Base-by-base conservation (phyloP, 2,329 filamentous ascomycete genomes). In the Mycogone perniciosa region DNA sequence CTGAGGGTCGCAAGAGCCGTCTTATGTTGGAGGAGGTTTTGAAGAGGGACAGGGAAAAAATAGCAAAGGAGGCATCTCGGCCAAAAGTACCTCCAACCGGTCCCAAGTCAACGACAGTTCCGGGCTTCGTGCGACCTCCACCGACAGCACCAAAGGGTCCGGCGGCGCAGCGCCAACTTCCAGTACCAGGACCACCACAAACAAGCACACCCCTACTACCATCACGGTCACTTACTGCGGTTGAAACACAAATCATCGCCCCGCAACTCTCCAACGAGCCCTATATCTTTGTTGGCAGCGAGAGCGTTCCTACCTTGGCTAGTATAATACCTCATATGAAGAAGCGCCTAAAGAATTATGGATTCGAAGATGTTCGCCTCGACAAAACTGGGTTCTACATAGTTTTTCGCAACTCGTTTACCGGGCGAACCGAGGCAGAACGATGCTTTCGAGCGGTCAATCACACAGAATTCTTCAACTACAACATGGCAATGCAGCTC, bases 321-420 rank as follows among this genome's bases (percentile, higher is more conserved):
- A 86, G 89, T 27, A 97, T 92, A 1, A 81, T 96, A 50, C 83
- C 86, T 4, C 93, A 99, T 71, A 79, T 99, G 72, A 89, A 89
- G 71, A 95, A 92, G 68, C 81, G 92, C 46, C 75, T 97, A 48
- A 93, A 92, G 67, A 82, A 84, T 46, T 96, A 88, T 65, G 76
- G 81, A 53, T 89, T 91, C 70, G 84, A 88, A 56, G 84, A 90
- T 45, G 86, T 99, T 46, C 81, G 89, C 33, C 82, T 88, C 53
- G 93, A 99, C 65, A 82, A 82, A 52, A 86, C 83, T 0, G 93
- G 93, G 1, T 99, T 96, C 67, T 97, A 89, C 65, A 82, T 97
- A 47, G 76, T 90, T n/a, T 99, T 99, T 62, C 82, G 88, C 46
- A 86, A 92, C 60, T 88, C 83, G 2, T 79, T 81, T 49, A 75